Evolutionary conservation across 1,139 yeast species (phyloP), one percentile per base, ranked within the genome.

Genomic region (Barnettozyma hawaiiensis): DNA sequence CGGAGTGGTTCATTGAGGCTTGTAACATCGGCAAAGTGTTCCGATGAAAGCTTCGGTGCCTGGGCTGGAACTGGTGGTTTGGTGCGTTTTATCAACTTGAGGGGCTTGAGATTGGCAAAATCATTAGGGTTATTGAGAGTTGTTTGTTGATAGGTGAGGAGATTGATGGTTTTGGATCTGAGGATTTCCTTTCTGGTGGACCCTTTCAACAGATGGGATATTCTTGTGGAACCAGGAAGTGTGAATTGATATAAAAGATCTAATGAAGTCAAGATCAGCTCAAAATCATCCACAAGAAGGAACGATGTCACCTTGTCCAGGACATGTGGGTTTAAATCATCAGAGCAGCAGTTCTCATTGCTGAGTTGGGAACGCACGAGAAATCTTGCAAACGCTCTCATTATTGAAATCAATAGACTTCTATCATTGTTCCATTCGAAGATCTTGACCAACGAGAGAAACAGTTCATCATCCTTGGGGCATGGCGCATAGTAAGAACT

Each of bases 401-500:
- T 63, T 15, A 75, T 69, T 8, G 78, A 72, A 21, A 73, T 70
- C 12, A 71, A 60, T 47, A 78, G 62, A 38, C 78, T 67, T 52
- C 85, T 75, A 57, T 84, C 92, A 40, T 69, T 69, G 8, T 78
- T 67, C 21, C 57, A 52, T 22, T 63, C 60, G 39, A 82, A 69
- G 20, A 79, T 65, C 8, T 63, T 57, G 37, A 78, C 63, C 39
- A 83, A 64, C 9, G 70, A 63, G 42, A 73, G 63, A 59, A 83
- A 81, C 45, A 80, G 66, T 10, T 74, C 75, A 60, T 84, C 90
- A 52, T 77, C 76, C 49, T 73, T 74, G 37, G 74, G 70, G 29
- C 81, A 82, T 28, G 94, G 92, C 12, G 87, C 80, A 53, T 85
- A 73, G 61, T 85, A 86, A 41, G 96, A 84, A 7, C 92, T 81